Base-by-base conservation (phyloP, 768 basidiomycete genomes). In the Lyophyllum decastes region DNA sequence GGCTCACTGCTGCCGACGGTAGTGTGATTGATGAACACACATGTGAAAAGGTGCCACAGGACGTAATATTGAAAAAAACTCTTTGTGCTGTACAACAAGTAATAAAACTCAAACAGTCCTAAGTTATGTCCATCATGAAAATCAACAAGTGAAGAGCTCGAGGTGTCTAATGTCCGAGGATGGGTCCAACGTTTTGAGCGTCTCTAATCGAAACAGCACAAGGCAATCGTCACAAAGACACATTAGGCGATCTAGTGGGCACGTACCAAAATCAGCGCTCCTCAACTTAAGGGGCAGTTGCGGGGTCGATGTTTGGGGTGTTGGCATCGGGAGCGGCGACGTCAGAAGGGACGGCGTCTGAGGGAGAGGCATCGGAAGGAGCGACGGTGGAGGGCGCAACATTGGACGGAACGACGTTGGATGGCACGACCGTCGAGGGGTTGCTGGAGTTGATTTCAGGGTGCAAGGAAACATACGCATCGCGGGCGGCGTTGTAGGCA, bases 401-500 rank as follows among this genome's bases (percentile, higher is more conserved):
- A 21, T 38, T 21, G 50, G 54, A 55, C 2, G 45, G 43, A 33
- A 22, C 44, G n/a, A 47, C 46, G n/a, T 40, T 33, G 22, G 35
- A 22, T 10, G 54, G 54, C 4, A 41, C 54, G 44, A 46, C 27
- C 22, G 11, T 41, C 38, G 33, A 51, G 30, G 52, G 43, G 41
- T 47, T 49, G 40, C 30, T 38, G 27, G 26, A 19, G 27, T 40
- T 30, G 19, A 17, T 38, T 27, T 59, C 58, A 24, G 58, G 58
- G 12, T 59, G 58, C 27, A 59, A 46, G 21, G 61, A 53, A 19
- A 33, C 45, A 25, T 57, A 61, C 12, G 65, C 63, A 24, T 48
- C 53, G 47, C 57, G 59, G 9, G 70, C 61, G 1, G 61, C 61
- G 19, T 25, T 19, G 56, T 64, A 63, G 25, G 70, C 68, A 43